Evolutionary conservation across 2,329 filamentous ascomycete genomes (phyloP).

Genomic region (Sarocladiaceae sp.): DNA sequence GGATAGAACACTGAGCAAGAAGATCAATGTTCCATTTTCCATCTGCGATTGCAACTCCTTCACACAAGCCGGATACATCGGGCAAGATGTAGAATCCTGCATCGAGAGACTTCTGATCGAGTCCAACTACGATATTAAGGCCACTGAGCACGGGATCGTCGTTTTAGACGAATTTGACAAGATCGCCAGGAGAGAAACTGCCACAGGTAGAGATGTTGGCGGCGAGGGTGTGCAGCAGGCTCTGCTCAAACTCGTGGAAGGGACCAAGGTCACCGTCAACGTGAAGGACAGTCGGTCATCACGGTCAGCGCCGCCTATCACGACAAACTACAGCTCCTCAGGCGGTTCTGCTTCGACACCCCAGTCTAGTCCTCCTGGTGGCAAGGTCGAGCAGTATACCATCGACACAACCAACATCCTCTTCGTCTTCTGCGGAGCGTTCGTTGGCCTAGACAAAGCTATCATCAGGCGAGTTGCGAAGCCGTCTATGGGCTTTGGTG

Average conservation of each 20-base stretch:
- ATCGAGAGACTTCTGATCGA: slow-evolving; percentile 86
- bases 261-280: slow-evolving; percentile 86
- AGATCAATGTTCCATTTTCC: slow-evolving; percentile 90
- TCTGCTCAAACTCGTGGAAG: slow-evolving; percentile 90
- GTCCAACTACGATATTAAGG: slow-evolving; percentile 78
- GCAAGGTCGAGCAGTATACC: slow-evolving; percentile 58
- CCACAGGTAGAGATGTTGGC: slow-evolving; percentile 86
- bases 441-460: slow-evolving; percentile 84
- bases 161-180: slow-evolving; percentile 98
- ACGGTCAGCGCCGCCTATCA: slow-evolving; percentile 44
- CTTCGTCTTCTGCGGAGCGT: slow-evolving; percentile 94
- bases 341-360: slow-evolving; percentile 35
- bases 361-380: slow-evolving; percentile 37
- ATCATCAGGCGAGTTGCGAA: slow-evolving; percentile 83
- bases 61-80: slow-evolving; percentile 95
- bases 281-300: slow-evolving; percentile 70
- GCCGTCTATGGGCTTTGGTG: slow-evolving; percentile 84
- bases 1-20: slow-evolving; percentile 77
- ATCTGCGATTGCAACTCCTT: slow-evolving; percentile 96
- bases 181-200: slow-evolving; percentile 80
- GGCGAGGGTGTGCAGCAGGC: slow-evolving; percentile 97
- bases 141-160: slow-evolving; percentile 86
- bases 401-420: slow-evolving; percentile 94
- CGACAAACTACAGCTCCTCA: slow-evolving; percentile 43
- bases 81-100: slow-evolving; percentile 94